These are phyloP conservation scores for Leptomonas seymouri DNA, from an alignment of 208 protist species.

Conservation along the genomic window DNA sequence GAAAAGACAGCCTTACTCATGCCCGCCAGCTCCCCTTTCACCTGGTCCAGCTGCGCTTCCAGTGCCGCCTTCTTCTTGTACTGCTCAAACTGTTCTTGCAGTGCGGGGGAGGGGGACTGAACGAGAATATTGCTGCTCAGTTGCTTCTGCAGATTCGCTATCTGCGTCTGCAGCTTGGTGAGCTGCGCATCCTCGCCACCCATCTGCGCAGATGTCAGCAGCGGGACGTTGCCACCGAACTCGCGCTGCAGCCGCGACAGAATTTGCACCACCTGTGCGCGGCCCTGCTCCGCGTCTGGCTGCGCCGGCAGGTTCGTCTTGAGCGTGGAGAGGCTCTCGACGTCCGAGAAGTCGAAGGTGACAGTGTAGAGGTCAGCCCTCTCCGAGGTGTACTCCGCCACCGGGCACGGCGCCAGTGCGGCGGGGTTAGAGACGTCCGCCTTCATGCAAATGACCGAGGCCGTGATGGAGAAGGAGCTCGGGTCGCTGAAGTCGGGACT, in stretches of 20 bases:
- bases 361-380: slow-evolving; percentile 87
- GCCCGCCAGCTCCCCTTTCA: slow-evolving; percentile 84
- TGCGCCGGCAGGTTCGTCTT: slow-evolving; percentile 82
- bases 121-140: slow-evolving; percentile 69
- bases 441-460: slow-evolving; percentile 85
- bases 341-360: slow-evolving; percentile 85
- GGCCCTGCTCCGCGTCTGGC: slow-evolving; percentile 74
- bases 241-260: slow-evolving; percentile 77
- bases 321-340: slow-evolving; percentile 73
- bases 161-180: slow-evolving; percentile 75
- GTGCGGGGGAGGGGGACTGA: slow-evolving; percentile 59
- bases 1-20: slow-evolving; percentile 91
- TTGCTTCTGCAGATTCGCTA: slow-evolving; percentile 86
- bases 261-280: slow-evolving; percentile 78
- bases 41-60: slow-evolving; percentile 62
- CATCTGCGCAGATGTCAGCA: slow-evolving; percentile 97
- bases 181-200: slow-evolving; percentile 90
- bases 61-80: slow-evolving; percentile 78
- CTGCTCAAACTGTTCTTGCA: slow-evolving; percentile 59
- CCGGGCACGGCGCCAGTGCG: slow-evolving; percentile 68
- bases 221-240: slow-evolving; percentile 81
- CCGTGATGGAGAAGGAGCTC: slow-evolving; percentile 71
- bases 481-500: slow-evolving; percentile 59
- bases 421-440: slow-evolving; percentile 44
- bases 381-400: slow-evolving; percentile 79